A percentile compares a stretch with the other conserved stretches of the same genome.
Conservation (phyloP, 1,284 basidiomycete species). For the Sporisorium reilianum region DNA sequence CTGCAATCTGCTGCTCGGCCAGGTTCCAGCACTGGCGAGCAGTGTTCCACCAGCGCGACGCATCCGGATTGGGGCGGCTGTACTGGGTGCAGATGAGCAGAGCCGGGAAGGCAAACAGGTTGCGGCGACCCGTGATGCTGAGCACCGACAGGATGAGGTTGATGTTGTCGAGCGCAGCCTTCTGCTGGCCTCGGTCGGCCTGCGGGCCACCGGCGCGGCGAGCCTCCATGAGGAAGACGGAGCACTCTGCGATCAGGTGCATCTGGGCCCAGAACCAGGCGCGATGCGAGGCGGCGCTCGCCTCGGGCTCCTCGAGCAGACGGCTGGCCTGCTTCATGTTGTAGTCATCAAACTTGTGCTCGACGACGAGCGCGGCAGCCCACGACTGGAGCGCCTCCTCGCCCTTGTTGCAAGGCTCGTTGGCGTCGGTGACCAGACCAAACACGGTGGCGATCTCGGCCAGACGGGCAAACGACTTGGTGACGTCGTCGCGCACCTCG, state of each 20-base stretch:
- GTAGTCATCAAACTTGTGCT: conserved; percentile 71
- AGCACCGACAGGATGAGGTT: conserved; percentile 48
- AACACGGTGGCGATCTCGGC: conserved; percentile 70
- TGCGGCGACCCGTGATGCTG: conserved; percentile 48
- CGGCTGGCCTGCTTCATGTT: conserved; percentile 69
- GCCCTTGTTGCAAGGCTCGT: conserved; percentile 26
- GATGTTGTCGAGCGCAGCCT: conserved; percentile 49
- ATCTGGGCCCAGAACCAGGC: conserved; percentile 72
- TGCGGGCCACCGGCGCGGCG: conserved; percentile 28
- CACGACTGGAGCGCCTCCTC: conserved; percentile 65
- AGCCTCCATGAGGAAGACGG: conserved; percentile 71
- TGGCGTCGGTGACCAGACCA: conserved; percentile 67
- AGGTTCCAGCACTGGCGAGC: conserved; percentile 54
- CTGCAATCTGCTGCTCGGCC: conserved; percentile 37
- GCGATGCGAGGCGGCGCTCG: conserved; percentile 59
- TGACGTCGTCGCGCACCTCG: conserved; percentile 61
- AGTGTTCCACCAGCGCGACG: conserved; percentile 45
- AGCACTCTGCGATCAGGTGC: conserved; percentile 71
- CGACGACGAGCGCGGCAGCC: conserved; percentile 70
- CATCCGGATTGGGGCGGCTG: conserved; percentile 38
- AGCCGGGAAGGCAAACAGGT: conserved; percentile 48
- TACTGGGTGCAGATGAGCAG: conserved; percentile 52
- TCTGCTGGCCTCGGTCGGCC: conserved; percentile 40
- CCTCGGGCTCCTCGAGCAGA: conserved; percentile 62
- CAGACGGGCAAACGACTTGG: conserved; percentile 70